Base-by-base conservation (phyloP, 495 filamentous ascomycete genomes). In the Daldinia vernicosa region DNA sequence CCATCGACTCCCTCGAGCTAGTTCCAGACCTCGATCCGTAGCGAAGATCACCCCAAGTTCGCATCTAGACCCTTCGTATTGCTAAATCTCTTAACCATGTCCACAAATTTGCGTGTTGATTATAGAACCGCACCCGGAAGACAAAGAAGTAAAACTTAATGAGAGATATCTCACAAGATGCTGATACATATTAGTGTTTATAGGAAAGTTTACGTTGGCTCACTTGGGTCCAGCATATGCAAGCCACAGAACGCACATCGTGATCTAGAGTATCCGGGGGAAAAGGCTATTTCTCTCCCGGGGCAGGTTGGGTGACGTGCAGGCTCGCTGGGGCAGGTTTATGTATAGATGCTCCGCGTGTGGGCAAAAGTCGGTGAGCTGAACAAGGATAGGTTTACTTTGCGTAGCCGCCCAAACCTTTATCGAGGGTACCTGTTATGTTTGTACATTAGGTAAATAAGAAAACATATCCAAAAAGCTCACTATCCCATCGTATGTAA, bases 301-400 rank as follows among this genome's bases (percentile, higher is more conserved):
- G 62, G 61, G 60, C 56, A 65, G 61, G 60, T 63, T 68, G 69
- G 65, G 69, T 69, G 70, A 73, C 65, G 75, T 67, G 69, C 72
- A 72, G 66, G 55, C 63, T 72, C 62, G 53, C 71, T 70, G 52
- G 66, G 54, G 62, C 58, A 68, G 53, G 54, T 60, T 47, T 47
- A 47, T n/a, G 43, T 19, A 43, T 22, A 51, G 27, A 27, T 60
- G 58, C 58, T 67, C 57, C 45, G 63, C 55, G 60, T 52, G 69
- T 68, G 54, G 69, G 66, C 66, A 75, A 74, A 77, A 77, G 75
- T 77, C 75, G 75, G 75, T 77, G 75, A 77, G 69, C 69, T 52
- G 55, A 69, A 70, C 63, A 67, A 70, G 71, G 69, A 60, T 74
- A 59, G 52, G 59, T 56, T 55, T 37, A 57, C 50, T 59, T 56